phyloP scores from a whole-genome alignment of 345 rosid genomes.

The Rhodomyrtus tomentosa region DNA sequence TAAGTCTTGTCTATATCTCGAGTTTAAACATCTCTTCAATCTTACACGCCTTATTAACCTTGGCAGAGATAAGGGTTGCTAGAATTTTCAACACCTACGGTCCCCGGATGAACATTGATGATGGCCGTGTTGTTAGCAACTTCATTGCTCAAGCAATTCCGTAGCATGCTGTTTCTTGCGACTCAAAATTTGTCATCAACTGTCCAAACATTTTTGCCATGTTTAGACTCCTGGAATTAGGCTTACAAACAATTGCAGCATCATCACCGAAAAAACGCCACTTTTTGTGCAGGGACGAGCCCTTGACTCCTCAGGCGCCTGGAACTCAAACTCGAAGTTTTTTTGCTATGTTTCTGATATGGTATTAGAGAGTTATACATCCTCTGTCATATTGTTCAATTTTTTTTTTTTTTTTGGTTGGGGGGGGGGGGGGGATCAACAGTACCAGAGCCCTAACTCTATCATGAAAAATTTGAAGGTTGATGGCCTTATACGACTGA shows the following conservation, averaged over 20 bases:
- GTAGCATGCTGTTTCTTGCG: constrained; percentile 11
- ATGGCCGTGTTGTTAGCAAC: constrained; percentile 94
- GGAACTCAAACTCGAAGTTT: constrained; percentile 89
- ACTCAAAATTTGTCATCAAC: background rate
- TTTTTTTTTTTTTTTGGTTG: no score
- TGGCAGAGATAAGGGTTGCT: constrained; percentile 66
- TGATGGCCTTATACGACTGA: constrained; percentile 77
- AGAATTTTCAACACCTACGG: constrained; percentile 93
- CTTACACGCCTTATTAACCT: background rate
- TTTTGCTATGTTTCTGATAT: constrained; percentile 91
- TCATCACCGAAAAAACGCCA: background rate
- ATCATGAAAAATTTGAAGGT: constrained; percentile 25
- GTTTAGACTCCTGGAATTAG: background rate
- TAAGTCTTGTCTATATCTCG: background rate
- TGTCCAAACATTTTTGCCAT: background rate
- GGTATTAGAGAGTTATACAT: constrained; percentile 26
- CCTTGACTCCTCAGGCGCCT: constrained; percentile 77
- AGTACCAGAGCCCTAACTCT: background rate
- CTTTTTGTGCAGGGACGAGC: constrained; percentile 43
- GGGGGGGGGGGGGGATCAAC: no score
- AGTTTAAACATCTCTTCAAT: background rate
- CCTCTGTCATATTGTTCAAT: background rate
- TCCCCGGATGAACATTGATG: constrained; percentile 90
- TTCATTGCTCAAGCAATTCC: constrained; percentile 89
- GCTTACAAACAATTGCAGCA: background rate